Conservation (phyloP, 176 grass and related monocot genomes). For the Oryza meridionalis region DNA sequence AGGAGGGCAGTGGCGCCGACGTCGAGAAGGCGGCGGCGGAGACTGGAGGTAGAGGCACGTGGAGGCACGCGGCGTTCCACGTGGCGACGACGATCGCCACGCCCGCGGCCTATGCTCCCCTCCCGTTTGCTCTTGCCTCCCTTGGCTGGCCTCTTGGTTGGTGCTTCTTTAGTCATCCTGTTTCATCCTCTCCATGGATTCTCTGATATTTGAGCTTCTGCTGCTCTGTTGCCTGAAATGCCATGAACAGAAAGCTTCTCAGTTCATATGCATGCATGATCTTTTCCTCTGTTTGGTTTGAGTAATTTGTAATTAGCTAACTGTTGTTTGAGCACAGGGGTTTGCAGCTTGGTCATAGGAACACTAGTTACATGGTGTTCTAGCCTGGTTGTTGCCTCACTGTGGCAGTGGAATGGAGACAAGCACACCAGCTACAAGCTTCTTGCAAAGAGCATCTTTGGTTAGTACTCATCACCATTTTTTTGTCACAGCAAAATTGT, state of each 20-base stretch:
- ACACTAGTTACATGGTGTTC: conserved; percentile 77
- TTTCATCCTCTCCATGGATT: not conserved
- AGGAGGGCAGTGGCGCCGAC: not conserved
- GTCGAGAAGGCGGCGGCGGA: not conserved
- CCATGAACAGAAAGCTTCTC: not conserved
- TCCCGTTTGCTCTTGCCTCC: conserved; percentile 76
- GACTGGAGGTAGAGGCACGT: conserved; percentile 55
- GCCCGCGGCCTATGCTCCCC: conserved; percentile 73
- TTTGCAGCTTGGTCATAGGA: conserved; percentile 66
- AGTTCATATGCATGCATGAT: not conserved
- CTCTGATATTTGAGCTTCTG: not conserved
- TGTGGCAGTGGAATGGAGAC: conserved; percentile 83
- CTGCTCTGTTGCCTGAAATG: not conserved
- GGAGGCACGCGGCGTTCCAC: conserved; percentile 79
- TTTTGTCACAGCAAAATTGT: too few relatives aligned
- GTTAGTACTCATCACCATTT: conserved; percentile 44
- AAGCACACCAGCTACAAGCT: conserved; percentile 73
- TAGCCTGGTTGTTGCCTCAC: conserved; percentile 62
- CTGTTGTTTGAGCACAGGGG: conserved; percentile 34
- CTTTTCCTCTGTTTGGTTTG: not conserved
- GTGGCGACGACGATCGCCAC: conserved; percentile 83
- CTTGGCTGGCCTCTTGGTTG: conserved; percentile 82
- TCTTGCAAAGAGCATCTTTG: conserved; percentile 73
- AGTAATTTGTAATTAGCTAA: not conserved
- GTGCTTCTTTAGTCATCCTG: not conserved